Base-by-base conservation (phyloP, 805 yeast genomes). In the Vanderwaltozyma verrucispora region DNA sequence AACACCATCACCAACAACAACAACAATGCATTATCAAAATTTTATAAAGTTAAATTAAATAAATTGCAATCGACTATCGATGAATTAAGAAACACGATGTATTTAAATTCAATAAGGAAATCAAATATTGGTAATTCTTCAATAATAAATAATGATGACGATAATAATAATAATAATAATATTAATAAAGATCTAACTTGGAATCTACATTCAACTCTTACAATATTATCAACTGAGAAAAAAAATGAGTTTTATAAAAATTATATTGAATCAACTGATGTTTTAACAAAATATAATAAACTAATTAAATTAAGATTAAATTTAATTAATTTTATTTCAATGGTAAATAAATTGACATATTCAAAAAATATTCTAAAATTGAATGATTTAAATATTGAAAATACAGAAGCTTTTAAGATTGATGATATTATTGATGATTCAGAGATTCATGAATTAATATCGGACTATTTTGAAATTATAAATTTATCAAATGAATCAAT, bases 181-280 rank as follows among this genome's bases (percentile, higher is more conserved):
- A 20, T 10, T 14, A 20, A 30, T 19, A 29, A 17, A 8, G 43
- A 44, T 33, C 10, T 44, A n/a, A 44, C 45, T 8, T 84, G 85
- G 83, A 77, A 75, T 21, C 60, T 74, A n/a, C 60, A 65, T 61
- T 71, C 77, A 56, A 94, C 85, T 52, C 77, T 84, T 52, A 83
- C 94, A 2, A 26, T 24, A 25, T 21, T n/a, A 4, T 26, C 4
- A 10, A 8, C n/a, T n/a, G 23, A 16, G 13, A 13, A 28, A 28
- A 3, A 28, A 33, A 10, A 20, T 2, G 16, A 10, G 8, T n/a
- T 5, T n/a, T 24, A n/a, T 5, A 16, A 26, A 18, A 11, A 24
- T 5, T 19, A n/a, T 13, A 16, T 10, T 7, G 26, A 19, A 28
- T 7, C 32, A 19, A 23, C 33, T 2, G 18, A 31, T 36, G 13